phyloP scores from a whole-genome alignment of 2,329 filamentous ascomycete genomes.

The Teratosphaeria gauchensis region DNA sequence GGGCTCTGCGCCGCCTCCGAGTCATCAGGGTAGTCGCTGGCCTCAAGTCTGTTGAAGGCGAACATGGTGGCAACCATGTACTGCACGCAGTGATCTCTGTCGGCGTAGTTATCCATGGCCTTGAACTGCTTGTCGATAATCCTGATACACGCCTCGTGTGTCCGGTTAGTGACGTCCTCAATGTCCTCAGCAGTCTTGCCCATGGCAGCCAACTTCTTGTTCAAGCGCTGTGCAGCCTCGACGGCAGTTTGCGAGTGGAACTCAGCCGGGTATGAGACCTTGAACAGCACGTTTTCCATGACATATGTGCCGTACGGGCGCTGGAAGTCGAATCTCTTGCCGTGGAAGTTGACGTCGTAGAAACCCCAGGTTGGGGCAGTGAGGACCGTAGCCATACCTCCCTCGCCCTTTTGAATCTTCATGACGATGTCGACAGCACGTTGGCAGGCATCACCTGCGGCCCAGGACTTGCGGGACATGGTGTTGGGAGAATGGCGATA shows the following conservation, averaged over 20 bases:
- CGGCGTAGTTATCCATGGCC: slow-evolving; percentile 99
- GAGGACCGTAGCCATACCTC: slow-evolving; percentile 83
- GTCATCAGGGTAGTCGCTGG: slow-evolving; percentile 87
- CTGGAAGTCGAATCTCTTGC: slow-evolving; percentile 93
- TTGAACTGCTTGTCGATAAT: slow-evolving; percentile 99
- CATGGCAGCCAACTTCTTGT: slow-evolving; percentile 68
- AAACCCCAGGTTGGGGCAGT: slow-evolving; percentile 94
- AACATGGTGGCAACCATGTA: slow-evolving; percentile 99
- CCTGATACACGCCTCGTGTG: slow-evolving; percentile 94
- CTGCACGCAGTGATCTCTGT: slow-evolving; percentile 98
- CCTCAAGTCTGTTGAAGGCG: slow-evolving; percentile 84
- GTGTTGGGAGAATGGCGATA: slow-evolving; percentile 98
- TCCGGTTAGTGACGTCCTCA: slow-evolving; percentile 85
- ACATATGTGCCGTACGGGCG: slow-evolving; percentile 95
- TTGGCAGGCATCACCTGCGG: slow-evolving; percentile 94
- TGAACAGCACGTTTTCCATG: slow-evolving; percentile 99
- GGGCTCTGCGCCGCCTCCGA: slow-evolving; percentile 83
- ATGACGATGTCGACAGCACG: slow-evolving; percentile 95
- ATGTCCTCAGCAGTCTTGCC: slow-evolving; percentile 93
- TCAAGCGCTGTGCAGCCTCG: slow-evolving; percentile 83
- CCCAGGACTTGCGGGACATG: slow-evolving; percentile 99
- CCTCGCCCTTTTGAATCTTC: slow-evolving; percentile 93
- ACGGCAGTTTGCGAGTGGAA: slow-evolving; percentile 99
- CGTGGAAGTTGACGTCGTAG: slow-evolving; percentile 96
- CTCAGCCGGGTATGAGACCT: slow-evolving; percentile 96